Base-by-base conservation (phyloP, 2,329 filamentous ascomycete genomes). In the Drechslerella coelobrocha region DNA sequence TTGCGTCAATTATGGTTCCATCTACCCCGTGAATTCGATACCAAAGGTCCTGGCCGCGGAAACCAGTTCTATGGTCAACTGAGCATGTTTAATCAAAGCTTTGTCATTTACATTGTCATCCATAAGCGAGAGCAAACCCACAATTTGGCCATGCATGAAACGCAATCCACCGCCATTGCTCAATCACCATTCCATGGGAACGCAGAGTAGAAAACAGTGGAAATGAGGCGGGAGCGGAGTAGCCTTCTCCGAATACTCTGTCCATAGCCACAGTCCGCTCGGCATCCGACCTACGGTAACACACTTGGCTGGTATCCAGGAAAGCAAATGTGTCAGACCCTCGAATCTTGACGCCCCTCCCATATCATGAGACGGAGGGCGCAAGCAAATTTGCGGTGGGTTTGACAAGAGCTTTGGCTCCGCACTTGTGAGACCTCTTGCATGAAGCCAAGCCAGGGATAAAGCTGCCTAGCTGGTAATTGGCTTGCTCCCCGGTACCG, bases 151-250 rank as follows among this genome's bases (percentile, higher is more conserved):
- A 21, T 8, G 19, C 41, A 10, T 45, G 19, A 17, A 45, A 21
- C 41, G n/a, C 4, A 19, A 21, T 21, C 41, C 41, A 45, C 41
- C 37, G 10, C 41, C 41, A 17, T 19, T 55, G 51, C 53, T 31
- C n/a, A n/a, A n/a, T 51, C 31, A 57, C 23, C 23, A 63, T 71
- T 51, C 66, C 66, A 71, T 71, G 66, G 66, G 45, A 59, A 57
- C 47, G 55, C 4, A n/a, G 26, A 23, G 26, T 45, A 61, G 45
- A 34, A 52, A 57, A 56, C 63, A 57, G 29, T 69, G 63, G 63
- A 52, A 51, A 68, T 68, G 55, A 61, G 41, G 51, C 63, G 63
- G 63, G 63, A 69, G 29, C 45, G 52, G 56, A 62, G 52, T 43
- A 37, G 57, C 50, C 51, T 47, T 51, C 60, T 34, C 56, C 57